Conservation (phyloP, 495 filamentous ascomycete genomes). For the Penicillium ucsense region DNA sequence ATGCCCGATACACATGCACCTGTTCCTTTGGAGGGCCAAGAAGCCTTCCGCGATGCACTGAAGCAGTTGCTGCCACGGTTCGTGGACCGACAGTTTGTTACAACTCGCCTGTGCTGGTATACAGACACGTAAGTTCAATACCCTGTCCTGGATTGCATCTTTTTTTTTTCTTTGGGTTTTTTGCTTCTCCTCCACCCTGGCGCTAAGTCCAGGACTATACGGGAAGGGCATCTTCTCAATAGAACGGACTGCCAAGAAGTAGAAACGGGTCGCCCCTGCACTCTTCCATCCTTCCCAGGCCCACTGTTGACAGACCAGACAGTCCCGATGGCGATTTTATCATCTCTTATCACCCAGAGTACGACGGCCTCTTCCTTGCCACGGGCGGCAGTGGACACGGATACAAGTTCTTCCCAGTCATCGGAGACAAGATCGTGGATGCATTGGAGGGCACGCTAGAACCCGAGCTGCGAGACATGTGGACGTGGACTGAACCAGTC, state of each 20-base stretch:
- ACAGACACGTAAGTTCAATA: slow-evolving; percentile 54
- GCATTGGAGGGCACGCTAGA: slow-evolving; percentile 49
- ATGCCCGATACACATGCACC: slow-evolving; percentile 27
- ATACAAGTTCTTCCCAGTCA: slow-evolving; percentile 81
- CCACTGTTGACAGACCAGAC: neutral
- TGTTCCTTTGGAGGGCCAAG: slow-evolving; percentile 51
- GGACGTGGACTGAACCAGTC: slow-evolving; percentile 47
- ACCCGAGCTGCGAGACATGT: slow-evolving; percentile 50
- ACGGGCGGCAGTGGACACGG: slow-evolving; percentile 81
- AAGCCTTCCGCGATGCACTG: slow-evolving; percentile 52
- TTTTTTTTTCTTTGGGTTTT: neutral
- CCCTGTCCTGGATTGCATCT: neutral
- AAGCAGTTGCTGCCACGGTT: slow-evolving; percentile 53
- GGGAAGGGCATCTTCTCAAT: too few relatives aligned
- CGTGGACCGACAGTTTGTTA: slow-evolving; percentile 51
- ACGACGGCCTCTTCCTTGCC: slow-evolving; percentile 62
- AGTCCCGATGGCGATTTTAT: slow-evolving; percentile 68
- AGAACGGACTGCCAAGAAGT: neutral
- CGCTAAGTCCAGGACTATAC: neutral
- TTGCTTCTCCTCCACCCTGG: neutral
- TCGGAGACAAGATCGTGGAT: slow-evolving; percentile 70
- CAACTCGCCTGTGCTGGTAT: slow-evolving; percentile 83
- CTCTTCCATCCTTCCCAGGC: neutral
- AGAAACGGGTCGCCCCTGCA: neutral
- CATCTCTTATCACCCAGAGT: slow-evolving; percentile 62